Conservation (phyloP, 108 stramenopile genomes). For the Skeletonema grethae region DNA sequence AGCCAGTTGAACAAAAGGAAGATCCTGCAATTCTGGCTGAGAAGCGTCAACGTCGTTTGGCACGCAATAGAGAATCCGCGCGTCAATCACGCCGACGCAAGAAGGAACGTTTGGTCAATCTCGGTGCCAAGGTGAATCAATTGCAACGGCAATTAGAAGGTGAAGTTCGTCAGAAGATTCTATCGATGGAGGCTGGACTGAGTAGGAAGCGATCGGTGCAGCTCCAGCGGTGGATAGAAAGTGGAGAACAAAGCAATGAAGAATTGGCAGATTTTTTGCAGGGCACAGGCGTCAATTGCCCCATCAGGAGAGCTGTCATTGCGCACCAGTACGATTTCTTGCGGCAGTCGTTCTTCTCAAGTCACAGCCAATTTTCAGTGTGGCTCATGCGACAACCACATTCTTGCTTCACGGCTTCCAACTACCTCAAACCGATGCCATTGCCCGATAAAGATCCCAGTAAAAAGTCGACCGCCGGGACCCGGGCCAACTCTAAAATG, state of each 20-base stretch:
- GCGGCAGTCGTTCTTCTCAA: conserved; percentile 61
- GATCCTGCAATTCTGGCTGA: conserved; percentile 57
- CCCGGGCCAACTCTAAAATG: conserved; percentile 82
- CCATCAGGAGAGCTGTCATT: conserved; percentile 55
- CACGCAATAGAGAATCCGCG: conserved; percentile 87
- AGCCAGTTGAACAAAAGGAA: conserved; percentile 43
- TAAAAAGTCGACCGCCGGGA: conserved; percentile 31
- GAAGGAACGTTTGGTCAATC: conserved; percentile 69
- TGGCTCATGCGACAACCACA: conserved; percentile 70
- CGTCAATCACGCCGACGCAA: conserved; percentile 78
- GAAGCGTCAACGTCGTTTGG: conserved; percentile 78
- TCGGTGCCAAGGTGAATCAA: conserved; percentile 65
- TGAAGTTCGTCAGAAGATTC: conserved; percentile 57
- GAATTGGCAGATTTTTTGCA: conserved; percentile 14
- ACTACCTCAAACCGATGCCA: conserved; percentile 36
- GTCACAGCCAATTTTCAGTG: conserved; percentile 71
- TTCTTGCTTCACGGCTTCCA: conserved; percentile 61
- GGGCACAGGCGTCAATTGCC: conserved; percentile 43
- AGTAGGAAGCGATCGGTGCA: conserved; percentile 20
- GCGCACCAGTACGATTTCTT: conserved; percentile 74
- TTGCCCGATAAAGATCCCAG: conserved; percentile 8
- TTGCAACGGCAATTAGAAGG: conserved; percentile 72
- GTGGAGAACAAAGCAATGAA: conserved; percentile 11
- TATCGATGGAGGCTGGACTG: conserved; percentile 53
- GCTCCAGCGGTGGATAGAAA: conserved; percentile 32